Conservation (phyloP, 805 yeast species). For the Cyberlindnera xylosilytica region DNA sequence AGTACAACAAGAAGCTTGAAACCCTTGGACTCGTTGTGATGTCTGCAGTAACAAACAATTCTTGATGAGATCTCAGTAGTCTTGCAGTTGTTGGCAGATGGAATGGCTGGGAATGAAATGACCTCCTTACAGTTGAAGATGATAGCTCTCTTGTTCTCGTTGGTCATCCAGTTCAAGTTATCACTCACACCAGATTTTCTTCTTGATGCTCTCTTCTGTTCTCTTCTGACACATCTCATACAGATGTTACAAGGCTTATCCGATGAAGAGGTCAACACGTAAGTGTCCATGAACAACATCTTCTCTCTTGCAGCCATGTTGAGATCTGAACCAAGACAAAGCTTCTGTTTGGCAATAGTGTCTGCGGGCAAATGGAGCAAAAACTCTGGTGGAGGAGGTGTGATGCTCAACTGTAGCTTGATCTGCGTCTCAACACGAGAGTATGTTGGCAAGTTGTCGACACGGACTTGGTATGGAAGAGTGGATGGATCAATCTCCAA, state of each 20-base stretch:
- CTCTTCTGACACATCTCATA: slow-evolving; percentile 85
- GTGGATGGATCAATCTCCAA: slow-evolving; percentile 26
- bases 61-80: slow-evolving; percentile 58
- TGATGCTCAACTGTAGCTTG: slow-evolving; percentile 62
- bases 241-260: slow-evolving; percentile 71
- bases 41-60: slow-evolving; percentile 93
- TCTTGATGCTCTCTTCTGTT: slow-evolving; percentile 89
- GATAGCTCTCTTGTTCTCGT: slow-evolving; percentile 73
- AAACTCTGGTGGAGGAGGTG: slow-evolving; percentile 75
- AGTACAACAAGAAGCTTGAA: slow-evolving; percentile 70
- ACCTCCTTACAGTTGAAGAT: slow-evolving; percentile 91
- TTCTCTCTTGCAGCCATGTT: slow-evolving; percentile 48
- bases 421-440: slow-evolving; percentile 97
- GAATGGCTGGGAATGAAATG: slow-evolving; percentile 64
- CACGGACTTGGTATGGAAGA: slow-evolving; percentile 44
- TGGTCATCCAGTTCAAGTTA: slow-evolving; percentile 73
- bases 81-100: slow-evolving; percentile 27
- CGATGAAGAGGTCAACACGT: slow-evolving; percentile 62
- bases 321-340: slow-evolving; percentile 51
- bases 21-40: slow-evolving; percentile 86
- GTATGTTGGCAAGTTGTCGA: slow-evolving; percentile 67
- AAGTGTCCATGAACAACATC: slow-evolving; percentile 70
- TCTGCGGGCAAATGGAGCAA: slow-evolving; percentile 82
- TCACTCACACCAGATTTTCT: slow-evolving; percentile 80
- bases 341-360: slow-evolving; percentile 81